Evolutionary conservation across 805 yeast species (phyloP), one percentile per base, ranked within the genome.

Genomic region (Ogataea polymorpha): DNA sequence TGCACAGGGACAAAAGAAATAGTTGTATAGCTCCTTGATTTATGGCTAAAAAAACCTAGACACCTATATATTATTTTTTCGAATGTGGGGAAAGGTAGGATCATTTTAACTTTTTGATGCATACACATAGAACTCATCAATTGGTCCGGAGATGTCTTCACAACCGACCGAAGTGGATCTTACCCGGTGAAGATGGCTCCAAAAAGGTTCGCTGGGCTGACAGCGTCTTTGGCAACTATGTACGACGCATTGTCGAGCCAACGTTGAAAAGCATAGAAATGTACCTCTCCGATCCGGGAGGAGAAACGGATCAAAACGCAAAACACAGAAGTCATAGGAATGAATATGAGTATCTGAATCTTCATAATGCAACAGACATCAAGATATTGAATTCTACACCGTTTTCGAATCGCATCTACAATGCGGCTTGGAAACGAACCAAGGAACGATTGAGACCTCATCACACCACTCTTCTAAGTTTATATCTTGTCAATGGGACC

Each of bases 1-100:
- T 60, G 87, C 87, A 60, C 98, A 90, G 76, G 98, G 98, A 68
- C 75, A 75, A 66, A 79, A 78, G 74, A 76, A 77, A 58, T 71
- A 66, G 46, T 15, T 14, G 21, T 20, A 20, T 20, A 20, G 21
- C 21, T 20, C 9, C 2, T 20, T 20, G 21, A 20, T 20, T 20
- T 20, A 20, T 20, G 21, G 21, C 21, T 20, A 6, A 20, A 6
- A 20, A 20, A 6, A 37, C 24, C 41, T 27, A 20, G 31, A 32
- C 41, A 37, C 41, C 35, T 13, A 18, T 18, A 14, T 17, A n/a
- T 15, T 17, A 13, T 17, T 16, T 17, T 13, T 21, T n/a, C n/a
- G 16, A 24, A 10, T 34, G 27, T 32, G 27, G 35, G 35, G 35
- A 32, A 32, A 32, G 10, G 7, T 20, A 20, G 9, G 21, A 20